Percentiles rank a stretch among this genome's conserved stretches.
These are phyloP conservation scores for Auricularia heimuer DNA, from an alignment of 768 basidiomycete species.

Conservation along the genomic window DNA sequence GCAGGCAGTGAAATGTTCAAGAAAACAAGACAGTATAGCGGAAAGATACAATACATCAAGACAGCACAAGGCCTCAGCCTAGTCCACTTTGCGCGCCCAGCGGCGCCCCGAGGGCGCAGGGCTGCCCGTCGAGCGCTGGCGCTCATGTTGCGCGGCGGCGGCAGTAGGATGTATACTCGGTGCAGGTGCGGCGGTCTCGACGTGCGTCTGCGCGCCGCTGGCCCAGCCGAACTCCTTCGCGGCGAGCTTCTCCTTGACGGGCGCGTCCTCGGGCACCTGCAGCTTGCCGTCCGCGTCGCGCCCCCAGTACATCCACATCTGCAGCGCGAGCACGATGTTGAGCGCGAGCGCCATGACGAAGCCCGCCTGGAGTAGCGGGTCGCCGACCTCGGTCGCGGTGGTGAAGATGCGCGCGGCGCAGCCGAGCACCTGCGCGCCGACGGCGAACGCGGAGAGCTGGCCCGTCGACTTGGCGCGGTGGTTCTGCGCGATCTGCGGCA, in stretches of 20 bases:
- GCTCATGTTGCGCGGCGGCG: neutral
- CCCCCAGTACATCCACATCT: slow-evolving; percentile 82
- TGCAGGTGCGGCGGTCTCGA: neutral
- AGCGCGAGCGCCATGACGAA: slow-evolving; percentile 75
- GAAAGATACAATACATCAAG: too few relatives aligned
- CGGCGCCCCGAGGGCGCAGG: neutral
- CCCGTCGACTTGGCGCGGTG: slow-evolving; percentile 68
- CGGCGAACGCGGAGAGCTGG: slow-evolving; percentile 88
- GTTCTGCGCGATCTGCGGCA: slow-evolving; percentile 89
- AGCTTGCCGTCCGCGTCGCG: slow-evolving; percentile 24
- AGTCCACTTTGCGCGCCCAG: neutral
- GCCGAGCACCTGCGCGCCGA: slow-evolving; percentile 77
- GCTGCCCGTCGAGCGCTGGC: neutral
- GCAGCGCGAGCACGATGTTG: slow-evolving; percentile 73
- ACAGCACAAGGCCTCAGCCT: neutral
- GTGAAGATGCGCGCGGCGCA: slow-evolving; percentile 92
- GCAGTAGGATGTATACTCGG: neutral
- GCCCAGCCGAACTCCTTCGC: slow-evolving; percentile 1
- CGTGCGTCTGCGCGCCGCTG: slow-evolving; percentile 1
- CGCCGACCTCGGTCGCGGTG: slow-evolving; percentile 81
- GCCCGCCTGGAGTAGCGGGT: slow-evolving; percentile 68
- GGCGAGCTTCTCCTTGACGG: slow-evolving; percentile 1
- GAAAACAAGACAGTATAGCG: too few relatives aligned
- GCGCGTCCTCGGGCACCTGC: neutral
- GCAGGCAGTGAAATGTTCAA: too few relatives aligned